Base-by-base conservation (phyloP, 2,329 filamentous ascomycete genomes). In the Fusarium burgessii region DNA sequence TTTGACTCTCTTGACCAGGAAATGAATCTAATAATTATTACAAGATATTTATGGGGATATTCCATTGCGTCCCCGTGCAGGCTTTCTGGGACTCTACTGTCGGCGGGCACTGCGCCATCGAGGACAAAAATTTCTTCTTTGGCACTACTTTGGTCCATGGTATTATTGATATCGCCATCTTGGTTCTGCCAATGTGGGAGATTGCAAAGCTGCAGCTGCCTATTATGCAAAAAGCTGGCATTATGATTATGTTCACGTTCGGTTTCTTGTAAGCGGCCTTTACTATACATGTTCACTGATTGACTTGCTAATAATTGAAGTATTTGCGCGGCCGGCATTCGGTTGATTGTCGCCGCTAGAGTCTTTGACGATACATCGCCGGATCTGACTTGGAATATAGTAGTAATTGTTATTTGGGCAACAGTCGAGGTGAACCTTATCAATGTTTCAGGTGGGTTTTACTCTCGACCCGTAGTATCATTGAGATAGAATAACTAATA, bases 101-200 rank as follows among this genome's bases (percentile, higher is more conserved):
- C 1, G 58, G 46, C 1, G 62, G 61, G 4, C 46, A 41, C 6
- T 74, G 72, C 17, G 50, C 52, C 0, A 73, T 74, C 20, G 68
- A 80, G 29, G 76, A 77, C 42, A 69, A 72, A 15, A 77, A 74
- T 33, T 80, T 79, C 68, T 79, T 80, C 54, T 77, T 80, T 29
- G 78, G 78, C 11, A 79, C 77, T 1, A 72, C 78, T 2, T 33
- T 79, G 13, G 70, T 72, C 1, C 80, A 81, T 40, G 61, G 77
- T 6, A 12, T 75, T 2, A 72, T 81, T 25, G 80, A 81, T 23
- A 55, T 80, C 18, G 58, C 58, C 12, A 79, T 81, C 18, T 40
- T 81, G 6, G 49, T 71, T 6, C 57, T 81, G 0, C 79, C 79
- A 0, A 64, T 79, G 18, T 59, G 77, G 32, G 75, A 81, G 57